Evolutionary conservation across 1,139 yeast genomes (phyloP), one percentile per base, ranked within the genome.

Genomic region (Kodamaea suecica): DNA sequence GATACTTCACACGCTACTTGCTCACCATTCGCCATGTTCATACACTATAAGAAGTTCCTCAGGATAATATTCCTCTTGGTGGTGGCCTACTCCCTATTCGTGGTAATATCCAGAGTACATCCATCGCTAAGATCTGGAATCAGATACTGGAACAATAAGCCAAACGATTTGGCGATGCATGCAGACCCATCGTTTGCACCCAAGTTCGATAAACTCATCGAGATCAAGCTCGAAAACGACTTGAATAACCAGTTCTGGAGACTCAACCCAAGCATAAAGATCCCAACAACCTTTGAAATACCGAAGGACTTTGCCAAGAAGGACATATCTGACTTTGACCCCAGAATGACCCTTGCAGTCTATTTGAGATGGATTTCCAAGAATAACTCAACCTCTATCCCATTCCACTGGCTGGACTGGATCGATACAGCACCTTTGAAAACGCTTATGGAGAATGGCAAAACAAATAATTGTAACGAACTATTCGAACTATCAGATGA

Each of bases 391-490:
- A 38, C 39, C 24, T 40, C 36, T 13, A 37, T 62, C 7, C 56
- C 61, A 4, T 67, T 67, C 42, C 69, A 66, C 48, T 67, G 73
- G 73, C 50, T 62, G 17, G 73, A 67, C 43, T 67, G 73, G 73
- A 56, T 60, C 3, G 70, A 67, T 44, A 40, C 64, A 33, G 47
- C 62, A 5, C 48, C 45, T 20, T 45, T 66, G 21, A 42, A 59
- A 36, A 49, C 53, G 41, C 53, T 55, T 37, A 44, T 63, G n/a
- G n/a, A 41, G n/a, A 6, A 11, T 3, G 24, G 30, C 9, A 29
- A 20, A 16, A 11, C 21, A 5, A 4, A 5, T 13, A 10, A 23
- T n/a, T 36, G 51, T 23, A 40, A 42, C 11, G 50, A 45, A 8
- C 20, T 47, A n/a, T 45, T 47, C 6, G 34, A 38, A 23, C 17